Evolutionary conservation across 2,329 filamentous ascomycete species (phyloP), one percentile per base, ranked within the genome.

Genomic region (Dactylonectria estremocensis): DNA sequence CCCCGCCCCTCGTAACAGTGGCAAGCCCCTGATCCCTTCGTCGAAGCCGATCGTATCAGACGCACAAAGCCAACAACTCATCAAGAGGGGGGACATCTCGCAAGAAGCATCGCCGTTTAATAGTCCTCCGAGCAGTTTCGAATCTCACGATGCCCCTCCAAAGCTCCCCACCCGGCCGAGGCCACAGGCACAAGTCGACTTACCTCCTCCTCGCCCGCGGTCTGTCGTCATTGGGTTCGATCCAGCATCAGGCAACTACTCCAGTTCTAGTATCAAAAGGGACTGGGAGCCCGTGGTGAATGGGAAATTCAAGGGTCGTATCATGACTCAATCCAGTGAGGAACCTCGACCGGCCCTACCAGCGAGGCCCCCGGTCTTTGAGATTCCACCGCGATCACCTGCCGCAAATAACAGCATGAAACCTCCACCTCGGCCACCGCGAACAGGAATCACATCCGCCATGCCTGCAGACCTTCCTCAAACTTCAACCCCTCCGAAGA

Each of bases 61-160:
- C 14, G 11, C 65, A 2, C 58, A 66, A 35, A 43, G 37, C 66
- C 70, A 40, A 33, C 67, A 59, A 31, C 45, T 66, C n/a, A 35
- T 43, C 7, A 68, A 58, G 2, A 77, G 65, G 57, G 54, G 69
- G 6, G 69, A 69, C 10, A 70, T 79, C 5, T 70, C 74, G 1
- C 79, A 84, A 68, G 82, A 84, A 76, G 77, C 90, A 0, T 97
- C 95, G 1, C 95, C 95, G 0, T 97, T 98, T 77, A 95, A 87
- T 76, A 97, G 94, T 40, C 95, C 95, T 18, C 94, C 95, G 0
- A 91, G 90, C 72, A 95, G 92, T 77, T 88, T 89, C 5, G 90
- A 87, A 61, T 78, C 84, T 0, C 84, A 87, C n/a, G 82, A 83
- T n/a, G 82, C 83, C 7, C 85, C 85, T 8, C 87, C 88, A 1